phyloP scores from a whole-genome alignment of 177 flowering plant species.

The Telopea speciosissima region DNA sequence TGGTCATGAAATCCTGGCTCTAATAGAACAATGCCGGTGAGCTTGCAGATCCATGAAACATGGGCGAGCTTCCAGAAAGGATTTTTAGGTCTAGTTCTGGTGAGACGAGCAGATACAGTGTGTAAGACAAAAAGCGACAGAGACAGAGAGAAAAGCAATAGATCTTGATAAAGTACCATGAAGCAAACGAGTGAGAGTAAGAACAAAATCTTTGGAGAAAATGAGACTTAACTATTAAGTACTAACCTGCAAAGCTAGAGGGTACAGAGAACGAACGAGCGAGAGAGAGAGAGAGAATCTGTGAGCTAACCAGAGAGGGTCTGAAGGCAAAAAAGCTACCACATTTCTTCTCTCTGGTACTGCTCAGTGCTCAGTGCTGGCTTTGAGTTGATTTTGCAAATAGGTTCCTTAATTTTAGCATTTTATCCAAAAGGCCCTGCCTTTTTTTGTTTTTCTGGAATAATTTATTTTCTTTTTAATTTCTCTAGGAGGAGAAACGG shows the following conservation, averaged over 20 bases:
- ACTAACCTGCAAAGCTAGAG: background rate
- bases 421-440: no score
- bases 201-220: background rate
- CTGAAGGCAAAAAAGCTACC: no score
- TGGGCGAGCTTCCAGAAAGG: constrained; percentile 5
- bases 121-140: constrained; percentile 6
- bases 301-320: no score
- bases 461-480: no score
- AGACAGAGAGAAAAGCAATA: no score
- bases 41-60: constrained; percentile 29
- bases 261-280: no score
- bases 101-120: background rate
- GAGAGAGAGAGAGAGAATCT: background rate
- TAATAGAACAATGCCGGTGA: constrained; percentile 16
- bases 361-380: no score
- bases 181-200: background rate
- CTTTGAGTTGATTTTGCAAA: no score
- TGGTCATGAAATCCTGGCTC: constrained; percentile 22
- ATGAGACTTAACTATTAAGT: background rate
- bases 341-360: no score
- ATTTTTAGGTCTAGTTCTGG: background rate
- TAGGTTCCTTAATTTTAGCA: no score
- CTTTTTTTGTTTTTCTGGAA: no score
- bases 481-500: no score
- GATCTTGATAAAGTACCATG: background rate